These are phyloP conservation scores for Epichloe typhina DNA, from an alignment of 2,329 filamentous ascomycete species.

Conservation along the genomic window DNA sequence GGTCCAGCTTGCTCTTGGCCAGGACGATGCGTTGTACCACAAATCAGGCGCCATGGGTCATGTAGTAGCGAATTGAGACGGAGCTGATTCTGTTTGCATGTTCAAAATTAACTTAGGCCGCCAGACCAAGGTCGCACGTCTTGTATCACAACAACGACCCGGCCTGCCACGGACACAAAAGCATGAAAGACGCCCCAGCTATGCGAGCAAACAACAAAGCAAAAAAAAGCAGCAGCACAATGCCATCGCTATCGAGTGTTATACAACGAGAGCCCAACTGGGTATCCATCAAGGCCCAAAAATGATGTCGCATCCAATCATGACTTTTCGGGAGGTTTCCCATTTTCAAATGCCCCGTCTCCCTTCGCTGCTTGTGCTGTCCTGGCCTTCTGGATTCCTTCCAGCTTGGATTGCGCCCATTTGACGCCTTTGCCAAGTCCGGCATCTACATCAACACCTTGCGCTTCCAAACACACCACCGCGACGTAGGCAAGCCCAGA, in stretches of 20 bases:
- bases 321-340: slow-evolving; percentile 9
- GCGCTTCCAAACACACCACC: slow-evolving; percentile 12
- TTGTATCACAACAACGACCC: too few species aligned
- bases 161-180: neutral
- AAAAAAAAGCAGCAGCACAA: neutral
- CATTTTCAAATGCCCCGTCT: slow-evolving; percentile 7
- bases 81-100: too few species aligned
- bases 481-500: slow-evolving; percentile 15
- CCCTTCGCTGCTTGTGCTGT: neutral
- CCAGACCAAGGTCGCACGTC: too few species aligned
- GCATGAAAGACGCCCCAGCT: neutral
- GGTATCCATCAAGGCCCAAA: neutral
- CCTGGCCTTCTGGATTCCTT: neutral
- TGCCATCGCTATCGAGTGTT: neutral
- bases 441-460: slow-evolving; percentile 24
- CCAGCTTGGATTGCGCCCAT: slow-evolving; percentile 8
- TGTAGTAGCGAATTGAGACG: too few species aligned
- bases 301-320: slow-evolving; percentile 10
- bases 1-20: too few species aligned
- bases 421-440: slow-evolving; percentile 10
- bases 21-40: too few species aligned
- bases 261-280: neutral
- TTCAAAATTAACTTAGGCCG: too few species aligned
- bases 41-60: too few species aligned
- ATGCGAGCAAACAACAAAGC: slow-evolving; percentile 1